A percentile compares a stretch with the other conserved stretches of the same genome.
phyloP scores from a whole-genome alignment of 2,329 filamentous ascomycete species.

The Arthroderma uncinatum region DNA sequence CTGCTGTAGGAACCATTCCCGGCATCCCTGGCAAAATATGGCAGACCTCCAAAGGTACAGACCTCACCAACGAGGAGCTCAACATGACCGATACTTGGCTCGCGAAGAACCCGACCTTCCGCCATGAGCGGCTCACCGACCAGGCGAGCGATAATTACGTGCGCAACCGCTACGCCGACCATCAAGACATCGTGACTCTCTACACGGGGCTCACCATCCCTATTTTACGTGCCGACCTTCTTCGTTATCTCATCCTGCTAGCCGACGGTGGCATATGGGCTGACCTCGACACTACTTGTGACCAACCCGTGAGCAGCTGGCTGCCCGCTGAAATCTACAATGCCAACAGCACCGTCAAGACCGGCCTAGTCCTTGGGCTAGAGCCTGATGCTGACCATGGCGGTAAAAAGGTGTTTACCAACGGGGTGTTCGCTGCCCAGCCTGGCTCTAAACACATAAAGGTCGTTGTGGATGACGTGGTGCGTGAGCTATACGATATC shows the following conservation, averaged over 20 bases:
- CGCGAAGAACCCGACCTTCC: slow-evolving; percentile 21
- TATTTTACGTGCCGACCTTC: slow-evolving; percentile 34
- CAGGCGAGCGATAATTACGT: slow-evolving; percentile 25
- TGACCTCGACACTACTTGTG: slow-evolving; percentile 31
- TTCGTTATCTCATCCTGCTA: slow-evolving; percentile 34
- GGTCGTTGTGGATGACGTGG: slow-evolving; percentile 16
- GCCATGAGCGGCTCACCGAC: slow-evolving; percentile 25
- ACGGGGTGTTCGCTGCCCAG: slow-evolving; percentile 18
- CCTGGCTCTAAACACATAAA: slow-evolving; percentile 17
- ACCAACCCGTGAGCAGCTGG: slow-evolving; percentile 27
- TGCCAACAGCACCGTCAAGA: slow-evolving; percentile 8
- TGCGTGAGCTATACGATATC: slow-evolving; percentile 16
- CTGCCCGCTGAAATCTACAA: slow-evolving; percentile 25
- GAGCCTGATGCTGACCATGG: slow-evolving; percentile 25
- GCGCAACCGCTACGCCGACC: slow-evolving; percentile 22
- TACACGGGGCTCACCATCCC: slow-evolving; percentile 27
- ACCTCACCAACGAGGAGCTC: slow-evolving; percentile 18
- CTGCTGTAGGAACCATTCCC: slow-evolving; percentile 2
- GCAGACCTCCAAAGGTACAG: slow-evolving; percentile 17
- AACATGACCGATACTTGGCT: slow-evolving; percentile 19
- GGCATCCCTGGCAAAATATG: slow-evolving; percentile 17
- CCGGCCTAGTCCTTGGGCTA: slow-evolving; percentile 30
- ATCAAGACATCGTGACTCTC: slow-evolving; percentile 30
- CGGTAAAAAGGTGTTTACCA: slow-evolving; percentile 16
- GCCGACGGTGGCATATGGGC: slow-evolving; percentile 34